Evolutionary conservation across 441 rosid genomes (phyloP), one percentile per base, ranked within the genome.

Genomic region (Brassica balearica): DNA sequence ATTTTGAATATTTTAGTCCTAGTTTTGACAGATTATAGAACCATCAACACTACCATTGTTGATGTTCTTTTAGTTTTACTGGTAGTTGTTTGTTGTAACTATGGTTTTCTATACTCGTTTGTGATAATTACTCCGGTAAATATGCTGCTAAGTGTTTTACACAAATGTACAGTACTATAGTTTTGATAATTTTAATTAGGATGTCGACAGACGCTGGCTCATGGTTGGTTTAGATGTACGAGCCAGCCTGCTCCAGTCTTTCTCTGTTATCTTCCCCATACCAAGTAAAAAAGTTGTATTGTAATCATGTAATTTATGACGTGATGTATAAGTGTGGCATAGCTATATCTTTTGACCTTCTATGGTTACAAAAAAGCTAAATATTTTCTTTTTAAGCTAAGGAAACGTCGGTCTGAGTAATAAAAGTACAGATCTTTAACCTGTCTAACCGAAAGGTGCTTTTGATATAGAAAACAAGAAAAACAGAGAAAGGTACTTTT

Each of bases 251-350:
- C 59, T 70, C 29, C 58, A 71, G 71, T 64, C 71, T 53, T 36
- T 55, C 59, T 64, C 80, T 17, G 11, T 64, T 65, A 60, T 75
- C 80, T 55, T 65, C 71, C 75, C 80, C 9, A 77, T 5, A 77
- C 65, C 71, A 70, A 70, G 17, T 55, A 55, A 53, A 15, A 70
- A 77, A 55, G 71, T 55, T 77, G 75, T 0, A 34, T 22, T 56
- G 80, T 71, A 77, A 65, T 55, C 60, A 55, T 51, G 58, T 36
- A 59, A 48, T 23, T 77, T 77, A 34, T 70, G 80, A 53, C 75
- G n/a, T 77, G 80, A 77, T 77, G 75, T 77, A 8, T 53, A 76
- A 76, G 75, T 69, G 70, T 62, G 65, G 80, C 80, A 36, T 69
- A 58, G 62, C 3, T 48, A 64, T 53, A 22, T 62, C 74, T 76